These are phyloP conservation scores for Ophiostoma triangulosporum DNA, from an alignment of 2,329 filamentous ascomycete genomes.

Conservation along the genomic window DNA sequence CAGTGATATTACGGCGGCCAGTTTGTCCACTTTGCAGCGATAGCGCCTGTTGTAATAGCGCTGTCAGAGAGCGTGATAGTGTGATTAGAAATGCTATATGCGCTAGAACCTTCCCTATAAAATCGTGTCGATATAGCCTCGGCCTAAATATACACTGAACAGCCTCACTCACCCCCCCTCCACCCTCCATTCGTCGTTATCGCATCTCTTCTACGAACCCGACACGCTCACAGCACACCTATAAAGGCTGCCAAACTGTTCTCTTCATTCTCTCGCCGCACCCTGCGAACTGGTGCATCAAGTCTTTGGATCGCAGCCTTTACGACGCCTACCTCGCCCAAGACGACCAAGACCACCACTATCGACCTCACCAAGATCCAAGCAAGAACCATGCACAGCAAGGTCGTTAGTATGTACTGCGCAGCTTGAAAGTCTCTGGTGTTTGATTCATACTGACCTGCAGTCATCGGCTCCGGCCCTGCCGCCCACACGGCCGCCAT, in stretches of 20 bases:
- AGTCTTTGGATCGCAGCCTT: constrained; percentile 62
- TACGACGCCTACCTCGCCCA: constrained; percentile 49
- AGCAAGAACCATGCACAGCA: constrained; percentile 68
- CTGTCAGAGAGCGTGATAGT: neutral
- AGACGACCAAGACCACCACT: constrained; percentile 30
- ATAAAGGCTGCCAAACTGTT: constrained; percentile 67
- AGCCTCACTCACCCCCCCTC: neutral
- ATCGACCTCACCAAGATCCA: constrained; percentile 25
- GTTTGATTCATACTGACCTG: constrained; percentile 11
- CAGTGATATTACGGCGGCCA: neutral
- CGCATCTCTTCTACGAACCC: neutral
- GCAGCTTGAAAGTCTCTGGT: constrained; percentile 5
- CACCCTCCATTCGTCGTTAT: neutral
- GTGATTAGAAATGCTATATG: neutral
- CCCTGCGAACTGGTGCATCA: constrained; percentile 59
- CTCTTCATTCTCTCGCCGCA: constrained; percentile 65
- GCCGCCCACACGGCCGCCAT: constrained; percentile 95
- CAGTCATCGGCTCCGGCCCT: constrained; percentile 83
- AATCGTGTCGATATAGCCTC: neutral
- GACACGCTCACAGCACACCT: neutral
- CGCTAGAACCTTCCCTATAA: constrained; percentile 2
- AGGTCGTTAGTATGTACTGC: constrained; percentile 63
- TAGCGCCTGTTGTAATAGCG: neutral
- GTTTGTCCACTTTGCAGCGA: neutral
- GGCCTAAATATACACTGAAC: neutral